Conservation (phyloP, 371 early-diverging fungal genomes). For the Mortierella sp. region DNA sequence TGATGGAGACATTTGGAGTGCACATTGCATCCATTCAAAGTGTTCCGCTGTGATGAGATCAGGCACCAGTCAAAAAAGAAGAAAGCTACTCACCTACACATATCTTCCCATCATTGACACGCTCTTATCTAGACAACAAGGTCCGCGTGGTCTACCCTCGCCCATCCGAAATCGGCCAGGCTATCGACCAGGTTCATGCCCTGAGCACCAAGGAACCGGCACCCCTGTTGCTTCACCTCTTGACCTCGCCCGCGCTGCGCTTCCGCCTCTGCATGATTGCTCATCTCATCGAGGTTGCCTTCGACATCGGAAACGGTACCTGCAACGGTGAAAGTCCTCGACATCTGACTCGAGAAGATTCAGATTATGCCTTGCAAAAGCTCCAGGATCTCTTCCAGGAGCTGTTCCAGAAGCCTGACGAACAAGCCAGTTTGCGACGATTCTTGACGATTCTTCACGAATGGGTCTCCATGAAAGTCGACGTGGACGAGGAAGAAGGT, state of each 20-base stretch:
- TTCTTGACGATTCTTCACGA: conserved; percentile 13
- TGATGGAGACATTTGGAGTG: background rate
- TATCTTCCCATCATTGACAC: background rate
- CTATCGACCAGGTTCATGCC: conserved; percentile 8
- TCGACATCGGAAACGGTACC: conserved; percentile 13
- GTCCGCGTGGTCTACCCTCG: conserved; percentile 27
- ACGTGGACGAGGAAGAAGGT: background rate
- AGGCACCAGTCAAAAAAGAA: background rate
- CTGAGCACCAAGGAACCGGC: conserved; percentile 8
- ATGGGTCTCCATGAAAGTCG: background rate
- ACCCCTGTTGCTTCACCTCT: conserved; percentile 6
- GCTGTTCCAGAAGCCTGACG: conserved; percentile 19
- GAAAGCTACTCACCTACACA: background rate
- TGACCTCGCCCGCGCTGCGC: conserved; percentile 28
- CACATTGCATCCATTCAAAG: background rate
- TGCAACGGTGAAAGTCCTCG: conserved; percentile 28
- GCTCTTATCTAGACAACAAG: conserved; percentile 16
- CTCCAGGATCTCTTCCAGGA: conserved; percentile 28
- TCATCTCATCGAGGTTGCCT: conserved; percentile 35
- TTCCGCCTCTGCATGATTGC: conserved; percentile 38
- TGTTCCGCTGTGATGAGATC: background rate
- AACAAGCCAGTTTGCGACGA: conserved; percentile 16
- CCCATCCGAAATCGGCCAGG: conserved; percentile 18
- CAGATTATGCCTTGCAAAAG: conserved; percentile 29
- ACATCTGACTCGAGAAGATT: conserved; percentile 17